phyloP scores from a whole-genome alignment of 2,329 filamentous ascomycete genomes.

The Myriangium duriaei region DNA sequence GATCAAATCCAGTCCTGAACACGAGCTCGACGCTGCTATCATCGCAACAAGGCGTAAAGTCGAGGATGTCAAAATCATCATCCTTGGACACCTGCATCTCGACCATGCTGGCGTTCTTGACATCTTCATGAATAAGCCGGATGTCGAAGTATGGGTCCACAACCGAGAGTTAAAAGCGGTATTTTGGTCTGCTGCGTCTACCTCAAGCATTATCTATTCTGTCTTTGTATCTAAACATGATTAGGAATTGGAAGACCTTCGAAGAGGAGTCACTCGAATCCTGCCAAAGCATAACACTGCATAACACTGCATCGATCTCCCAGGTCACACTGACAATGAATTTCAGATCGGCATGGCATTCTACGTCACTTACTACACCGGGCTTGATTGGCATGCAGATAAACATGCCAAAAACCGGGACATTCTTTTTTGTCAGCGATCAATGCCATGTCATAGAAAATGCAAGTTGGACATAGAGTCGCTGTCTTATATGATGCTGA shows the following conservation, averaged over 20 bases:
- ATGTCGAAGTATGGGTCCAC: slow-evolving; percentile 25
- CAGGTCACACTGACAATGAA: slow-evolving; percentile 23
- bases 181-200: slow-evolving; percentile 26
- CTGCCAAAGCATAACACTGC: slow-evolving; percentile 24
- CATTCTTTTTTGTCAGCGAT: slow-evolving; percentile 23
- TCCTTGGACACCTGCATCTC: slow-evolving; percentile 25
- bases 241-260: slow-evolving; percentile 26
- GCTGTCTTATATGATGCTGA: slow-evolving; percentile 7
- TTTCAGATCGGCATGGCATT: neutral
- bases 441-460: slow-evolving; percentile 27
- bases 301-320: slow-evolving; percentile 25
- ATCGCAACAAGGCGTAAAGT: slow-evolving; percentile 23
- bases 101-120: slow-evolving; percentile 25
- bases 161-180: slow-evolving; percentile 21
- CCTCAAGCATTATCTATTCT: slow-evolving; percentile 24
- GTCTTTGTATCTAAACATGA: too few relatives aligned
- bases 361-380: neutral
- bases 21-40: slow-evolving; percentile 24
- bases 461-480: slow-evolving; percentile 13
- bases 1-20: slow-evolving; percentile 22
- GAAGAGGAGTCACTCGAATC: slow-evolving; percentile 24
- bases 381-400: slow-evolving; percentile 25
- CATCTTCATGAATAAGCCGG: slow-evolving; percentile 22
- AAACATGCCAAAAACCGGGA: slow-evolving; percentile 23
- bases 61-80: slow-evolving; percentile 26